These are phyloP conservation scores for Closterium sp. DNA, from an alignment of 139 green algal species.

Conservation along the genomic window DNA sequence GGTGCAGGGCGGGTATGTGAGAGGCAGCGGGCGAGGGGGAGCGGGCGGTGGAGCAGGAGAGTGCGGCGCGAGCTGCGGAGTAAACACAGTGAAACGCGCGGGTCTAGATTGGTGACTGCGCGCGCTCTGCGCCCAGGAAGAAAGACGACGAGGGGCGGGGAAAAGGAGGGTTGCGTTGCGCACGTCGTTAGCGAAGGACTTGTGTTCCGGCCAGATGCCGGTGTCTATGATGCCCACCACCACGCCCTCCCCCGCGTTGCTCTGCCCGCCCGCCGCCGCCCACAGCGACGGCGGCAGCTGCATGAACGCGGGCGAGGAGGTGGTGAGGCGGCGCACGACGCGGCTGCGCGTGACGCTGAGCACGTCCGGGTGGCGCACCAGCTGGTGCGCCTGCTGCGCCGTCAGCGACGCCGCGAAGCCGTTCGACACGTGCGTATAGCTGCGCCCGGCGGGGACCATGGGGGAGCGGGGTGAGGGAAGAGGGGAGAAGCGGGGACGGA, in stretches of 20 bases:
- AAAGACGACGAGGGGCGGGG: too few relatives aligned
- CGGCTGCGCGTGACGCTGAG: not conserved
- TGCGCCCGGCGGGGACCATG: not conserved
- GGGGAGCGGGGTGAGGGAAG: not conserved
- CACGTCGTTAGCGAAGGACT: not conserved
- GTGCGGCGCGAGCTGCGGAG: too few relatives aligned
- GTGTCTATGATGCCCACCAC: not conserved
- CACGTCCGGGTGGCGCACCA: not conserved
- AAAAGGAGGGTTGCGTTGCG: not conserved
- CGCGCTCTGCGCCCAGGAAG: too few relatives aligned
- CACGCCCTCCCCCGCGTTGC: not conserved
- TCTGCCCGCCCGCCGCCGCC: not conserved
- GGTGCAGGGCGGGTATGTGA: not conserved
- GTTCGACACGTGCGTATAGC: slow-evolving; percentile 25
- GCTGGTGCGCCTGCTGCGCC: slow-evolving; percentile 3
- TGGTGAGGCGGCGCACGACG: not conserved
- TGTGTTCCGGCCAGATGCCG: not conserved
- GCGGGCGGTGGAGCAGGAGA: too few relatives aligned
- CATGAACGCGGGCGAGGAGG: slow-evolving; percentile 1
- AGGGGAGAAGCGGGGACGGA: not conserved
- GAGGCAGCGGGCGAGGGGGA: not conserved
- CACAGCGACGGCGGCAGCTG: slow-evolving; percentile 7
- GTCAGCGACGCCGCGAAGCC: slow-evolving; percentile 15
- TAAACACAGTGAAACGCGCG: too few relatives aligned
- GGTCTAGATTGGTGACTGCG: too few relatives aligned